Evolutionary conservation across 1,284 basidiomycete genomes (phyloP), one percentile per base, ranked within the genome.

Genomic region (Trametes sp.): DNA sequence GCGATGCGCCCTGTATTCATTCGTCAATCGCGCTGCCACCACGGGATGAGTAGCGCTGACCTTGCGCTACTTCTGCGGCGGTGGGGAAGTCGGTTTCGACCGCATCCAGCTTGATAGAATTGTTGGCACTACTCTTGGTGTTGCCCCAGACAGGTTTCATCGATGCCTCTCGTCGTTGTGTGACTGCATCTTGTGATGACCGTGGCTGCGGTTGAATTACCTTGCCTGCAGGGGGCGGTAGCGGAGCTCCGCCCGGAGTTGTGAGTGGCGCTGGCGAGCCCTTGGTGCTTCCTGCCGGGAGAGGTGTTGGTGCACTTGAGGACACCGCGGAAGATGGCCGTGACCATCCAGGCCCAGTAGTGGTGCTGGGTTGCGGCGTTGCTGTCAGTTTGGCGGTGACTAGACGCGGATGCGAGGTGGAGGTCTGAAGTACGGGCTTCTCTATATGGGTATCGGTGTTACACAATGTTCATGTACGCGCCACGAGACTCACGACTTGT

Each of bases 31-130:
- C 26, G 49, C 53, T 49, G 54, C 16, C 19, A n/a, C 38, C 16
- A n/a, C 19, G 14, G n/a, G 38, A n/a, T 41, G 38, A 19, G 4
- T 19, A 58, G 28, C 10, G 16, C 84, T 67, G 70, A 88, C 92
- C 90, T 78, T 90, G 88, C 10, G 92, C 92, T 46, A 93, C 94
- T 78, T 98, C 95, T 51, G 93, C 94, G 52, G 95, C 94, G 4
- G 95, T 98, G 4, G 95, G 96, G 73, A 98, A 98, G 66, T 95
- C 93, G 63, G 75, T 82, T 38, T 80, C 76, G 23, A 78, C 75
- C 51, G 77, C 76, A 54, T 86, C 83, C 8, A 77, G 70, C 36
- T 76, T 74, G 29, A 72, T 64, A 45, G 80, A 59, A 44, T 74
- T 45, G 21, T 72, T 66, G 46, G 77, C 59, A 31, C 78, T 70